Evolutionary conservation across 148 eudicot genomes (phyloP).

Genomic region (Hydrangea macrophylla): DNA sequence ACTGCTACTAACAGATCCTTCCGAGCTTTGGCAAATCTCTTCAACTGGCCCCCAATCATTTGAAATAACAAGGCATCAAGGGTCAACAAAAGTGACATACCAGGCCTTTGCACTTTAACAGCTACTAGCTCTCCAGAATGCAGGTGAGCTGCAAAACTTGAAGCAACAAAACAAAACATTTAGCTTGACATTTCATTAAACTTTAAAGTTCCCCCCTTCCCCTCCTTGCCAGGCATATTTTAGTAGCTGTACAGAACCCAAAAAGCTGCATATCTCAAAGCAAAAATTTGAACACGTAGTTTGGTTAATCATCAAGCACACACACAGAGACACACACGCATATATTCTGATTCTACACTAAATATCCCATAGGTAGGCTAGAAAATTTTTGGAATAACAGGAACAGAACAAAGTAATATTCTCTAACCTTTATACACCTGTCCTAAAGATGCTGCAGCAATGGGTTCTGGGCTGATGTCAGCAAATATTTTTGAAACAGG

Average conservation of each 20-base stretch:
- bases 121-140: slow-evolving; percentile 98
- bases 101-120: slow-evolving; percentile 99
- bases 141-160: slow-evolving; percentile 98
- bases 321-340: too few species aligned
- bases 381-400: neutral
- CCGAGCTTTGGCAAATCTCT: slow-evolving; percentile 95
- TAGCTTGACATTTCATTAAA: slow-evolving; percentile 22
- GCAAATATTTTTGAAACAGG: slow-evolving; percentile 80
- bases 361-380: too few species aligned
- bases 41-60: slow-evolving; percentile 96
- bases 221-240: neutral
- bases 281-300: neutral
- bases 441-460: slow-evolving; percentile 98
- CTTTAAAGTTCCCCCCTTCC: too few species aligned
- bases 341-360: neutral
- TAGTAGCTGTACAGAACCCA: slow-evolving; percentile 6
- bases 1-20: slow-evolving; percentile 96
- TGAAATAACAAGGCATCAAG: slow-evolving; percentile 92
- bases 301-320: neutral
- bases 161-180: slow-evolving; percentile 41
- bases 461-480: slow-evolving; percentile 85
- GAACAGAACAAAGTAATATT: slow-evolving; percentile 3
- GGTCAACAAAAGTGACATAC: slow-evolving; percentile 81
- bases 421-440: slow-evolving; percentile 96
- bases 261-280: neutral